Evolutionary conservation across 768 basidiomycete species (phyloP).

Genomic region (Termitomyces sp.): DNA sequence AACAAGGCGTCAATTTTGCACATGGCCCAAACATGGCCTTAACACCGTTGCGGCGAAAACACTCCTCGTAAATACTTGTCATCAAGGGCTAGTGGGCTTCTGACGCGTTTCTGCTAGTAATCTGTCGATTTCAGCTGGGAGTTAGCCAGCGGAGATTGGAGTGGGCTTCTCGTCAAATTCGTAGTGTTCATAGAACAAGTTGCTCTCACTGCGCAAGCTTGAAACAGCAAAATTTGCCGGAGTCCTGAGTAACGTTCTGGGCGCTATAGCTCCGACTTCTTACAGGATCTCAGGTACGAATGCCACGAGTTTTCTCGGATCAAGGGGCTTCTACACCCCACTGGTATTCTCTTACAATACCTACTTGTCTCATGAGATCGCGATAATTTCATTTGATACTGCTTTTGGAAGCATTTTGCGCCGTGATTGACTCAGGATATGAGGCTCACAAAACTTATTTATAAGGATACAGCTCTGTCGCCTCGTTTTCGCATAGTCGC

Average conservation of each 20-base stretch:
- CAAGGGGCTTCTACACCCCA: too few species aligned
- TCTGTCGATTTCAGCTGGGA: neutral
- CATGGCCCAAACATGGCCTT: too few species aligned
- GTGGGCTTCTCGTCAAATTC: conserved; percentile 10
- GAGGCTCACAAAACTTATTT: too few species aligned
- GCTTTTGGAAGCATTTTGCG: conserved; percentile 13
- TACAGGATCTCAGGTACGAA: too few species aligned
- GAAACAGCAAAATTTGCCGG: too few species aligned
- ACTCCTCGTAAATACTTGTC: neutral
- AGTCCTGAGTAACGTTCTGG: too few species aligned
- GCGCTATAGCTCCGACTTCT: too few species aligned
- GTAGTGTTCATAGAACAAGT: neutral
- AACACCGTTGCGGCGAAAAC: conserved; percentile 1
- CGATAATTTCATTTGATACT: conserved; percentile 14
- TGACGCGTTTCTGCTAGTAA: too few species aligned
- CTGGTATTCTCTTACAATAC: conserved; percentile 15
- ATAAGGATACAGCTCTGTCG: conserved; percentile 10
- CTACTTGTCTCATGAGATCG: conserved; percentile 10
- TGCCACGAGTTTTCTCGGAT: too few species aligned
- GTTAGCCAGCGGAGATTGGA: conserved; percentile 11
- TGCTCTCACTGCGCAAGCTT: too few species aligned
- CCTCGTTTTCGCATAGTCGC: neutral
- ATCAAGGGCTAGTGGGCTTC: neutral
- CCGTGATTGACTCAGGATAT: conserved; percentile 11
- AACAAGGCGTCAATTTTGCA: too few species aligned